phyloP scores from a whole-genome alignment of 108 stramenopile genomes.

The Cyclotella choctawhatcheeana region DNA sequence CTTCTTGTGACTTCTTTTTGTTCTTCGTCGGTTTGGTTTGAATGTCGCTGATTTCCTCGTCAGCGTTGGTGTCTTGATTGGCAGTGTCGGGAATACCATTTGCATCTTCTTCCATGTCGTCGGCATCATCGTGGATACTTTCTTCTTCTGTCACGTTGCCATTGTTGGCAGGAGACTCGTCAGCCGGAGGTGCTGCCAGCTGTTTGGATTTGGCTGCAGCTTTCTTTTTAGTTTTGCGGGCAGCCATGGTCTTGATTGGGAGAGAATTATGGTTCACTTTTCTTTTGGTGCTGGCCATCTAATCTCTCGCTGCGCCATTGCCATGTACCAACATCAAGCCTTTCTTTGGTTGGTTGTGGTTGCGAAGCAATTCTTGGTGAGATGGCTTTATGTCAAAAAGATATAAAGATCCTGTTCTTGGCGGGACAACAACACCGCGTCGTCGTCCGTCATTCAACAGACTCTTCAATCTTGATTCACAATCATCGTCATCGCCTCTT shows the following conservation, averaged over 20 bases:
- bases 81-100: constrained; percentile 37
- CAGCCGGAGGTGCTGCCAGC: not conserved
- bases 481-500: too few relatives aligned
- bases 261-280: too few relatives aligned
- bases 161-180: constrained; percentile 2
- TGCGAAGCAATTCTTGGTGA: not conserved
- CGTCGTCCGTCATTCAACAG: not conserved
- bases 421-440: too few relatives aligned
- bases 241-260: not conserved
- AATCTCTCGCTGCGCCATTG: not conserved
- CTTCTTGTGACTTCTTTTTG: constrained; percentile 18
- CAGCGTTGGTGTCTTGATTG: constrained; percentile 33
- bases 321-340: not conserved
- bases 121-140: constrained; percentile 32
- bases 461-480: too few relatives aligned
- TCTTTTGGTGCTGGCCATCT: not conserved
- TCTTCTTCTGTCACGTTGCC: constrained; percentile 34
- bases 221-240: constrained; percentile 12
- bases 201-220: constrained; percentile 5
- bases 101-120: constrained; percentile 45
- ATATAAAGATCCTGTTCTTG: not conserved
- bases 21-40: constrained; percentile 1
- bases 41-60: constrained; percentile 8
- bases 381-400: not conserved
- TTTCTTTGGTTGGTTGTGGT: not conserved